Base-by-base conservation (phyloP, 108 stramenopile genomes). In the Hondaea fermentalgiana region DNA sequence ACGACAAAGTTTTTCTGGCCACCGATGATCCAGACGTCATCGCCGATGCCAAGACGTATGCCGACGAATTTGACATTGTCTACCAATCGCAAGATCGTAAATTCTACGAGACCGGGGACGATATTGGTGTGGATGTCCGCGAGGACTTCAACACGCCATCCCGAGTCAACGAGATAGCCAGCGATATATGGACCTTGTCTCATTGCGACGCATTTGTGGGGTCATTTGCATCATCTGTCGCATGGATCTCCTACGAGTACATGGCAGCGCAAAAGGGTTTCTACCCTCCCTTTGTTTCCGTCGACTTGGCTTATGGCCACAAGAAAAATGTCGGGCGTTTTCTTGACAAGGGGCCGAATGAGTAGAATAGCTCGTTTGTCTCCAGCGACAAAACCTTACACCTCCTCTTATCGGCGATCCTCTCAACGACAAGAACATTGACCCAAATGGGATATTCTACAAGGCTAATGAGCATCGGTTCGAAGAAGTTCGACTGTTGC, bases 211-310 rank as follows among this genome's bases (percentile, higher is more conserved):
- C 76, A 12, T 83, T 83, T 53, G 76, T 83, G 4, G 76, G 76
- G 17, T 83, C 76, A 6, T 83, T 83, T 35, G 76, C 76, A 0
- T 83, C 76, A 0, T 83, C 76, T 1, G 76, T 83, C 14, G 76
- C 76, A 16, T 83, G 76, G 76, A 45, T 83, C 19, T 43, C 76
- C 49, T 83, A 83, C 51, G 76, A 83, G 51, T 83, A 83, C 76
- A 83, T 83, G 76, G 51, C 16, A 43, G 76, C 76, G 76, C 45
- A 28, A 83, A 83, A 53, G 4, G 76, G 76, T 6, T 83, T 53
- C 3, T 83, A 83, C 51, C 19, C 76, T 1, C 76, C 76, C 6
- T 83, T 53, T 3, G 76, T 83, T 6, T 83, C 76, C 14, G 76
- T 83, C 43, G 76, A 83, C 51, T 16, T 83, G 51, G 43, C 76